Base-by-base conservation (phyloP, 1,139 yeast species). In the Hansenula sp. region DNA sequence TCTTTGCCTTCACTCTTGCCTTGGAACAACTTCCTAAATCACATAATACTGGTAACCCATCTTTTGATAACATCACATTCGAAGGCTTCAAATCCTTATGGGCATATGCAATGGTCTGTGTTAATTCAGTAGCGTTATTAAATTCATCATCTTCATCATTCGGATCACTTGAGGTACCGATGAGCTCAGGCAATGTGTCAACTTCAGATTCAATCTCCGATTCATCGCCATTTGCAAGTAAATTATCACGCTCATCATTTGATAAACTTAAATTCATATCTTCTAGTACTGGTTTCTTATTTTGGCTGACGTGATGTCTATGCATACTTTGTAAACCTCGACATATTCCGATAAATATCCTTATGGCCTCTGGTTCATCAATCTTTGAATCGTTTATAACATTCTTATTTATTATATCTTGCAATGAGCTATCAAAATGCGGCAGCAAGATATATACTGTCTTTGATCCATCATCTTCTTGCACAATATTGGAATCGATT, bases 71-170 rank as follows among this genome's bases (percentile, higher is more conserved):
- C 93, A 90, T 84, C 19, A 90, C 79, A 59, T 89, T 90, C 1
- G 93, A 95, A 0, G 97, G 97, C 56, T 89, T 90, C 45, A 91
- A 66, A 60, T 90, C 96, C 48, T 90, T 70, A 61, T 90, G 97
- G 0, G 96, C 95, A 62, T 76, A 89, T 1, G 95, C 87, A 2
- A 76, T 71, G 35, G 78, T 65, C 46, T 81, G 85, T 39, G 73
- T 74, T 47, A 84, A 58, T 47, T 81, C 86, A 3, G 83, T 72
- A 2, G 67, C 66, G 21, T 53, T 36, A 2, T 13, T 10, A 2
- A 25, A 13, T 10, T 30, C 47, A 19, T 43, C 48, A 27, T 43
- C 48, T 31, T 40, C 46, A 4, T 27, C 34, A 50, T 29, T 25
- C 31, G 39, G 15, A 24, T 28, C 30, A 17, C 21, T 40, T 7